A percentile compares a stretch with the other conserved stretches of the same genome.
phyloP scores from a whole-genome alignment of 257 asterid species.

The Schizonepeta tenuifolia region DNA sequence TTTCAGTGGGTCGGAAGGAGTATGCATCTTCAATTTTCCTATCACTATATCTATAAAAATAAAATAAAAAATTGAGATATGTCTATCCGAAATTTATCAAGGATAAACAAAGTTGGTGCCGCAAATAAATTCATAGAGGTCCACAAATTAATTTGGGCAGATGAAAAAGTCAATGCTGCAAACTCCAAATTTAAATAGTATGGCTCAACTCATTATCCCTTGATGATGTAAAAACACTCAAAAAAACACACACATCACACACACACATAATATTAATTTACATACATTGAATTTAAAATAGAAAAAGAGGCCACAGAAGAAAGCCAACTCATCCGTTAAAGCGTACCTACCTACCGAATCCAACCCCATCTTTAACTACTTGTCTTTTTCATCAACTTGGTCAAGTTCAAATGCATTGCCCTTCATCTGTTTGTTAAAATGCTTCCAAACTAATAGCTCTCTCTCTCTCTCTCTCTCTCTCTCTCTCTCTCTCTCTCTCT shows the following conservation, averaged over 20 bases:
- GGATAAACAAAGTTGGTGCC: constrained; percentile 12
- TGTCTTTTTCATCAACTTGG: constrained; percentile 72
- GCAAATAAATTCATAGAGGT: constrained; percentile 3
- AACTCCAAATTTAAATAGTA: constrained; percentile 13
- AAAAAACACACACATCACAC: neutral
- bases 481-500: constrained; percentile 27
- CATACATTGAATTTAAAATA: constrained; percentile 12
- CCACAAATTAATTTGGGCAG: constrained; percentile 27
- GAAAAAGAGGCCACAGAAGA: constrained; percentile 35
- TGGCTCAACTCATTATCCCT: constrained; percentile 3
- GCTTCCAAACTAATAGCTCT: constrained; percentile 29
- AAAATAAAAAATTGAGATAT: neutral
- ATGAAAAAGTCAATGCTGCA: constrained; percentile 32
- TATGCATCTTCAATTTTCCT: neutral
- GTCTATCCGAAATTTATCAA: neutral
- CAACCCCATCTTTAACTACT: constrained; percentile 59
- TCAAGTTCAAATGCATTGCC: constrained; percentile 15
- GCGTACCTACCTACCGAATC: constrained; percentile 88
- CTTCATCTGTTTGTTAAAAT: constrained; percentile 24
- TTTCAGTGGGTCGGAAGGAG: too few relatives aligned
- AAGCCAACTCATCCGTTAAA: constrained; percentile 51
- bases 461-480: constrained; percentile 21
- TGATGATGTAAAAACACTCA: neutral
- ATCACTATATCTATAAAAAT: neutral
- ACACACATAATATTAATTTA: neutral